Conservation (phyloP, 371 early-diverging fungal genomes). For the Actinomortierella wolfii region DNA sequence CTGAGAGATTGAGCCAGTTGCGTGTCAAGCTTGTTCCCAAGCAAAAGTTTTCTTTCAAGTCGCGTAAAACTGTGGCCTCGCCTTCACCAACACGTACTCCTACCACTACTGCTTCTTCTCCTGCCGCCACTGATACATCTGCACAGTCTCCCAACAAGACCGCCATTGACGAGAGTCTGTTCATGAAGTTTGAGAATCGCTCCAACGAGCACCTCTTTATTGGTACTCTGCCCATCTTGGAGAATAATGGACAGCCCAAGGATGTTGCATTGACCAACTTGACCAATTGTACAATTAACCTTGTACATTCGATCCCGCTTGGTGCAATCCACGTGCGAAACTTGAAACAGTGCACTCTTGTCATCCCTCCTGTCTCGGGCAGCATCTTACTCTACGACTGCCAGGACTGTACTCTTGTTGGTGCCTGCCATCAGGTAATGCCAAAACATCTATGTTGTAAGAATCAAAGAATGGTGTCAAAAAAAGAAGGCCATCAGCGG, state of each 20-base stretch:
- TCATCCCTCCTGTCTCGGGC: conserved; percentile 68
- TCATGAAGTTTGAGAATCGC: conserved; percentile 29
- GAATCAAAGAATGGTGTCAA: background rate
- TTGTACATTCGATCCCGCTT: conserved; percentile 45
- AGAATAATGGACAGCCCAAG: conserved; percentile 19
- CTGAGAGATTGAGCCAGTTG: conserved; percentile 35
- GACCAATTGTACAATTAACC: conserved; percentile 58
- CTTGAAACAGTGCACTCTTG: conserved; percentile 61
- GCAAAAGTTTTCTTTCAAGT: conserved; percentile 68
- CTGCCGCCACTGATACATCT: conserved; percentile 2
- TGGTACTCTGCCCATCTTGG: conserved; percentile 10
- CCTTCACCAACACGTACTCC: conserved; percentile 10
- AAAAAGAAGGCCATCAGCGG: background rate
- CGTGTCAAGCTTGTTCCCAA: conserved; percentile 54
- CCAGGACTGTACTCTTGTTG: conserved; percentile 56
- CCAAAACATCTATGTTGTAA: background rate
- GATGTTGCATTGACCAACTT: conserved; percentile 62
- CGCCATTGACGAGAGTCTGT: conserved; percentile 9
- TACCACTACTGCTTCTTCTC: conserved; percentile 5
- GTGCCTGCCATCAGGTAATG: conserved; percentile 80
- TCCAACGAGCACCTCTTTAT: conserved; percentile 27
- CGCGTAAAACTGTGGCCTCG: conserved; percentile 45
- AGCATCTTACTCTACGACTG: conserved; percentile 72
- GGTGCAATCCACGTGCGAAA: conserved; percentile 75
- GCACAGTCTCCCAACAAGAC: background rate